Evolutionary conservation across 495 filamentous ascomycete species (phyloP).

Genomic region (Penicillium malachiteum): DNA sequence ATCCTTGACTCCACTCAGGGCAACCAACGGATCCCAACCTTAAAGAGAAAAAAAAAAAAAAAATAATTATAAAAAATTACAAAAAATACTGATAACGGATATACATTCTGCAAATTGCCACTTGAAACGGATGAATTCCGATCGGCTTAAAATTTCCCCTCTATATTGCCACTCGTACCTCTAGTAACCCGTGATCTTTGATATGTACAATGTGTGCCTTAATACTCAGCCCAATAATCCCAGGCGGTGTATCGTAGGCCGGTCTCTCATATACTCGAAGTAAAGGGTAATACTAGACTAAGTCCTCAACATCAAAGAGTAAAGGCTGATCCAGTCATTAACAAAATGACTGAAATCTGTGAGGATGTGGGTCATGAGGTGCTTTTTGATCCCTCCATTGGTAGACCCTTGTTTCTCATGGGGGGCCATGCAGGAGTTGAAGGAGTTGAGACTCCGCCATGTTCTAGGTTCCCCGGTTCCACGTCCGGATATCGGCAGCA

Average conservation of each 20-base stretch:
- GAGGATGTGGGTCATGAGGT: too few species aligned
- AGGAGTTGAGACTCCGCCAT: too few species aligned
- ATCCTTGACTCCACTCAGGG: slow-evolving; percentile 16
- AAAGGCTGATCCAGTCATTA: too few species aligned
- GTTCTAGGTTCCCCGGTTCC: neutral
- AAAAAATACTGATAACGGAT: neutral
- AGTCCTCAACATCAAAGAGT: too few species aligned
- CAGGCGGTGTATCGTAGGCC: slow-evolving; percentile 1
- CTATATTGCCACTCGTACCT: neutral
- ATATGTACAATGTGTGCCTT: neutral
- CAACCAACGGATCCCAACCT: slow-evolving; percentile 23
- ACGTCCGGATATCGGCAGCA: neutral
- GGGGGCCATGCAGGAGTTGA: too few species aligned
- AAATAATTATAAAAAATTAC: neutral
- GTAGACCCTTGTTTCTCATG: too few species aligned
- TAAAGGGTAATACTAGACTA: too few species aligned
- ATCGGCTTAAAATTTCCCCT: neutral
- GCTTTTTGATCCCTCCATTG: too few species aligned
- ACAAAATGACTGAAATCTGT: too few species aligned
- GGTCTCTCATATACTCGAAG: too few species aligned
- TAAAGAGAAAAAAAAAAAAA: slow-evolving; percentile 3
- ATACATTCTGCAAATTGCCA: neutral
- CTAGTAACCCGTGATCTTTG: neutral
- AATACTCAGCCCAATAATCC: too few species aligned
- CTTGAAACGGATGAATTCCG: neutral